Base-by-base conservation (phyloP, 1,139 yeast species). In the Hyphopichia khmerensis region DNA sequence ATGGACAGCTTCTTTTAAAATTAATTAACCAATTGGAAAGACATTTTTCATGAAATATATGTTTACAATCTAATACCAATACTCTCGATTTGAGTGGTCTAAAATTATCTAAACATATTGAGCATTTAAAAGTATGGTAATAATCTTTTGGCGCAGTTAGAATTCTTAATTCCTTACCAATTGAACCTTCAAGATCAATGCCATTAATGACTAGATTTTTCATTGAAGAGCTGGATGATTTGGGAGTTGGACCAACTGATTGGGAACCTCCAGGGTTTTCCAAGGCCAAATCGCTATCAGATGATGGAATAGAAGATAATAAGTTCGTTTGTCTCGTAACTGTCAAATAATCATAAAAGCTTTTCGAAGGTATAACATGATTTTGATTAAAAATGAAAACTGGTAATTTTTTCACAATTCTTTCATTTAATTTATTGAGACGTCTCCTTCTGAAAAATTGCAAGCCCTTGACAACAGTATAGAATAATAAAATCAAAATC, bases 21-120 rank as follows among this genome's bases (percentile, higher is more conserved):
- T 72, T 71, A 23, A 73, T 66, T 38, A 73, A 57, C 79, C 79
- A 73, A 48, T 72, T 72, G 17, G 75, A 65, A 41, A 73, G 60
- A 48, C 79, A 73, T 27, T 56, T 55, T 46, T 73, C 75, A 49
- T 73, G 79, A 48, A 62, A 72, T 30, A 72, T 61, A 51, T 73
- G 79, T 48, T 70, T 70, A 49, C 79, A 73, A 18, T 63, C 65
- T 41, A 73, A 57, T n/a, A 72, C 67, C 37, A 73, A 57, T 5
- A 73, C 72, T 34, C 67, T 52, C 5, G 76, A 68, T 41, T 53
- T 52, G 33, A 72, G 59, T 2, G 75, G 74, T 16, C 56, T 51
- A 47, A 68, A 72, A 44, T 56, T 63, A 13, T 70, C 78, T 41
- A 73, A 64, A 48, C 79, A 73, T n/a, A 73, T 73, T 10, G 75